Evolutionary conservation across 2,329 filamentous ascomycete species (phyloP).

Genomic region (Aspergillus transmontanensis): DNA sequence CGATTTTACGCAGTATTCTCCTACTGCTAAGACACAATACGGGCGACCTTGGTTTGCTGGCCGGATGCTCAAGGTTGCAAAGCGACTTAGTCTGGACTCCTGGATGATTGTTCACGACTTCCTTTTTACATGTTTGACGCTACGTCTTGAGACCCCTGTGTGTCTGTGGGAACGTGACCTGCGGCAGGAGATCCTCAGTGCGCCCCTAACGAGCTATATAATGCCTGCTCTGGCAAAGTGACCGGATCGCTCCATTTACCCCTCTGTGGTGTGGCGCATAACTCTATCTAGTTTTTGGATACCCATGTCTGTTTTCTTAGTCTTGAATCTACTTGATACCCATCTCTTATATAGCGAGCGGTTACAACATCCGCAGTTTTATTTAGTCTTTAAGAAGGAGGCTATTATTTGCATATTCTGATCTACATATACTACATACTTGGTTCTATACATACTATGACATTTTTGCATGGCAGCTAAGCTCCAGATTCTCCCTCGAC

Average conservation of each 20-base stretch:
- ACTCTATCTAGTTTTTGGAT: not conserved
- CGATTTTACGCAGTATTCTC: slow-evolving; percentile 34
- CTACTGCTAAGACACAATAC: slow-evolving; percentile 26
- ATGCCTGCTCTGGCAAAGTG: slow-evolving; percentile 26
- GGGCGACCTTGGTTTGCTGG: slow-evolving; percentile 43
- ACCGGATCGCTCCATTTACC: not conserved
- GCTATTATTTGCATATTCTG: not conserved
- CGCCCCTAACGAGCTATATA: slow-evolving; percentile 40
- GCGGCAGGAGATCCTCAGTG: slow-evolving; percentile 39
- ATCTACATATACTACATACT: not conserved
- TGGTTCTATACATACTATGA: not conserved
- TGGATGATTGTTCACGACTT: slow-evolving; percentile 42
- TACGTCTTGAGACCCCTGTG: slow-evolving; percentile 28
- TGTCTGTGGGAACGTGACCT: slow-evolving; percentile 35
- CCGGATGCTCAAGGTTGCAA: slow-evolving; percentile 44
- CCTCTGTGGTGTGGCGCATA: not conserved
- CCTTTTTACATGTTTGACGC: slow-evolving; percentile 38
- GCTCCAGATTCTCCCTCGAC: not conserved
- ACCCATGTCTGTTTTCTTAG: not conserved
- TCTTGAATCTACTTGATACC: not conserved
- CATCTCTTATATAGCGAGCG: not conserved
- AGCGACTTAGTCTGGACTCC: slow-evolving; percentile 34
- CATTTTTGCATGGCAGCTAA: not conserved
- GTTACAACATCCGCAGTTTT: not conserved
- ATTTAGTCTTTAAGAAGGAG: not conserved